These are phyloP conservation scores for Phytophthora foliorum DNA, from an alignment of 352 stramenopile genomes.

Conservation along the genomic window DNA sequence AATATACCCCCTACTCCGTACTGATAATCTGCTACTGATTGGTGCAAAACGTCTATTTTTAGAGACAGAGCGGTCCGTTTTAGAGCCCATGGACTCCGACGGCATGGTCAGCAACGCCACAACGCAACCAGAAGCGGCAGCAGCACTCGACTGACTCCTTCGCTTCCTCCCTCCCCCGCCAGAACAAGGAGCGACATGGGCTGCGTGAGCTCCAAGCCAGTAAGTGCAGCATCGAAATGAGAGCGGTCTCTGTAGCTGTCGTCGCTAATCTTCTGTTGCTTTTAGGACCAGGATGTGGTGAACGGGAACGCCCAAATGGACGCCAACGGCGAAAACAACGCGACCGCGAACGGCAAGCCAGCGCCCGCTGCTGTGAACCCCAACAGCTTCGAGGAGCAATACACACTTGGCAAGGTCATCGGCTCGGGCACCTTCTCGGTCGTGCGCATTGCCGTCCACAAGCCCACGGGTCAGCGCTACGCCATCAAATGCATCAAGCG, in stretches of 20 bases:
- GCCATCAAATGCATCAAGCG: slow-evolving; percentile 95
- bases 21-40: slow-evolving; percentile 20
- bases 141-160: slow-evolving; percentile 37
- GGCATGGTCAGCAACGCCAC: slow-evolving; percentile 45
- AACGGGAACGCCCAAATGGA: slow-evolving; percentile 49
- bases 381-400: slow-evolving; percentile 88
- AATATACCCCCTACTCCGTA: slow-evolving; percentile 34
- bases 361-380: slow-evolving; percentile 45
- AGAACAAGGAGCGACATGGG: slow-evolving; percentile 54
- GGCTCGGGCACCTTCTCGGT: slow-evolving; percentile 93
- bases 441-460: slow-evolving; percentile 87
- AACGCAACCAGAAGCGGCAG: slow-evolving; percentile 41
- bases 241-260: slow-evolving; percentile 1
- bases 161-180: not conserved
- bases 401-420: slow-evolving; percentile 88
- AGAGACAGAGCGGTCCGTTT: slow-evolving; percentile 31
- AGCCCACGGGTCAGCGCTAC: slow-evolving; percentile 85
- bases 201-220: slow-evolving; percentile 80
- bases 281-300: slow-evolving; percentile 57
- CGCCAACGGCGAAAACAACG: slow-evolving; percentile 45
- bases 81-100: no score
- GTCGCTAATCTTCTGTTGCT: slow-evolving; percentile 5
- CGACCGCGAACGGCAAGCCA: slow-evolving; percentile 29
- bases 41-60: slow-evolving; percentile 36
- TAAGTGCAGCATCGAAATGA: slow-evolving; percentile 33